Evolutionary conservation across 148 eudicot species (phyloP), one percentile per base, ranked within the genome.

Genomic region (Beta vulgaris): DNA sequence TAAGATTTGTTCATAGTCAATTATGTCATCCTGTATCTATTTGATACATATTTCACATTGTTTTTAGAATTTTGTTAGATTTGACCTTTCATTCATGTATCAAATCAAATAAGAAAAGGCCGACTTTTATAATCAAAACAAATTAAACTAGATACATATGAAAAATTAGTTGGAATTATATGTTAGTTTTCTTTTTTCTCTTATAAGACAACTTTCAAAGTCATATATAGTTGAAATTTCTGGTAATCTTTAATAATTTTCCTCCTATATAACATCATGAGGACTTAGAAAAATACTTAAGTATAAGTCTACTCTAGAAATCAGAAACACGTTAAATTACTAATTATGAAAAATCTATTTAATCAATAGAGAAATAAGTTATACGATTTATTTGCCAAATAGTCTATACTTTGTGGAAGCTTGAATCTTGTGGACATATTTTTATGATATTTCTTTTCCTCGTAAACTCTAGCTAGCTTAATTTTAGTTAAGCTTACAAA

Each of bases 1-100:
- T 25, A 35, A 37, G 25, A 43, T 37, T 11, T 65, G 18, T 65
- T 65, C 48, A 11, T n/a, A 23, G 69, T 65, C 48, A 67, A 67
- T 67, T 67, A 67, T 65, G 69, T 65, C 69, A 65, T 31, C 29
- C 15, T 63, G 34, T 58, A 19, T 61, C 25, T 36, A 19, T 6
- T 35, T 63, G 18, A 29, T 19, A 35, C 26, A 63, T 39, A 36
- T 39, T 43, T 67, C 68, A 64, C 21, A 26, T 67, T 67, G 4
- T 43, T 40, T 21, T 26, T 42, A 14, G 34, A 40, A 42, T 28
- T 42, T 67, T 39, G 1, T 65, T 19, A 63, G 7, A 39, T 39
- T 39, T 39, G 28, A 37, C 4, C 26, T 36, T 59, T 66, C 69
- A 66, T 35, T 18, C 32, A 66, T 64, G 44, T 31, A n/a, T 7